Evolutionary conservation across 495 filamentous ascomycete genomes (phyloP), one percentile per base, ranked within the genome.

Genomic region (Schizothecium vesticola): DNA sequence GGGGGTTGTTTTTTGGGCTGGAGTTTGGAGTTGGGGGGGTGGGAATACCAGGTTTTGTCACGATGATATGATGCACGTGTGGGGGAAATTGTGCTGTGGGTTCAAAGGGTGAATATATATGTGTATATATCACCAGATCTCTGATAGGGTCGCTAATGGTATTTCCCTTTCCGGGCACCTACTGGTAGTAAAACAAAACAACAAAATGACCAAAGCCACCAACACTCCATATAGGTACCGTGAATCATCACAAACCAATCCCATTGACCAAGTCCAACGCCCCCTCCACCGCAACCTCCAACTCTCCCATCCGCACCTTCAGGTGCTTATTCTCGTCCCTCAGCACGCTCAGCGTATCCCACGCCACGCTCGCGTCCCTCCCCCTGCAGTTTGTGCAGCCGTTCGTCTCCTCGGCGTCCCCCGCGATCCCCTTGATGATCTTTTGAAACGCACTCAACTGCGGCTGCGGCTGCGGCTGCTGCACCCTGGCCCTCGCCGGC

Each of bases 251-350:
- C 29, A 76, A n/a, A 22, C 78, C 78, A 67, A 84, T 75, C 29
- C 82, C 82, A 31, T 83, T 83, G 12, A 92, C 85, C 65, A 89
- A 76, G 73, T 90, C 87, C 72, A 94, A 78, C 28, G 89, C 91
- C 55, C 88, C 88, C 66, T 93, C 90, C 13, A 93, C 86, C 0
- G 87, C 87, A 23, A 80, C 79, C 76, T 93, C 91, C 3, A 93
- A 74, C 67, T 89, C 82, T 0, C 86, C 85, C 1, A 94, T 80
- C 43, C 90, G 80, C 31, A 83, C 82, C 78, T 93, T 93, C 59
- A 93, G 76, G 8, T 85, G 85, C 69, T 82, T 83, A 69, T 93
- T 94, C 80, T 94, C 91, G 55, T 89, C 88, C 66, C 90, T 84
- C 67, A 94, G 76, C 58, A 91, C 69, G 4, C 88, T 84, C 31